A percentile compares a stretch with the other conserved stretches of the same genome.
Conservation (phyloP, 768 basidiomycete species). For the Cytidiella melzeri region DNA sequence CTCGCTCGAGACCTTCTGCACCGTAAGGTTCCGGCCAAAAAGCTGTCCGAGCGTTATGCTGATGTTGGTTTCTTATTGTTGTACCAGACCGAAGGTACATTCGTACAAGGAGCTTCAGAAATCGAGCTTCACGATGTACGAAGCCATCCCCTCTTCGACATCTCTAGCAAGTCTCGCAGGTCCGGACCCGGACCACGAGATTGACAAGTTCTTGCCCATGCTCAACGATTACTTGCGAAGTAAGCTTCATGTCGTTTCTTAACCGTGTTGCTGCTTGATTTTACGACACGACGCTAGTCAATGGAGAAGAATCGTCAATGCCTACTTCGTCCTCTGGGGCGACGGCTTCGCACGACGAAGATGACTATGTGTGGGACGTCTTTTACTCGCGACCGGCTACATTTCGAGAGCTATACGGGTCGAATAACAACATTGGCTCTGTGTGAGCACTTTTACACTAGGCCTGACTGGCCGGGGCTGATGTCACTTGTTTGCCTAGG, state of each 20-base stretch:
- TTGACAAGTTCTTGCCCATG: conserved; percentile 75
- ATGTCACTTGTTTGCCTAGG: conserved; percentile 26
- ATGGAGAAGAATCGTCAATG: not conserved
- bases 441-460: conserved; percentile 40
- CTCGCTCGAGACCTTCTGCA: conserved; percentile 13
- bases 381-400: conserved; percentile 68
- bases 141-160: conserved; percentile 45
- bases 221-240: conserved; percentile 68
- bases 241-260: conserved; percentile 20
- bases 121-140: conserved; percentile 52
- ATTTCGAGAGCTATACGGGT: conserved; percentile 50
- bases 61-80: not conserved
- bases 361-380: conserved; percentile 81
- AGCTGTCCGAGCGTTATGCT: too few relatives aligned
- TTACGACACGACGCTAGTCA: not conserved
- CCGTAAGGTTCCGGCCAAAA: conserved; percentile 26
- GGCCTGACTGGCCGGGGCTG: conserved; percentile 1
- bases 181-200: conserved; percentile 43
- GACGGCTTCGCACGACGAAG: conserved; percentile 18
- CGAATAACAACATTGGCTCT: conserved; percentile 53
- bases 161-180: conserved; percentile 5
- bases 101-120: conserved; percentile 42
- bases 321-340: not conserved
- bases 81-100: conserved; percentile 52
- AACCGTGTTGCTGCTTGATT: not conserved